phyloP scores from a whole-genome alignment of 1,139 yeast genomes.

The Candida sanyaensis region DNA sequence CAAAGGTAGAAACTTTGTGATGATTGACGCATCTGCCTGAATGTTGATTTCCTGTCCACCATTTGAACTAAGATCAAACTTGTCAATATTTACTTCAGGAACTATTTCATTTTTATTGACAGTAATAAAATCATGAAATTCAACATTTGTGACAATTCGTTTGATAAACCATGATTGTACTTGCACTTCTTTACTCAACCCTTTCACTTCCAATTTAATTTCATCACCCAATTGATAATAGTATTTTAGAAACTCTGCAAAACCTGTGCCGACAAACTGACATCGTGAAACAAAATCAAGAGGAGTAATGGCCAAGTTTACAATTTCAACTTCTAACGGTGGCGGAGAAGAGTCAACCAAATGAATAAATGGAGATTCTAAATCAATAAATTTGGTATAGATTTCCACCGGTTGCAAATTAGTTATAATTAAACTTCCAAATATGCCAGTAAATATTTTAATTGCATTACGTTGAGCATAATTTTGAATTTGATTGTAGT shows the following conservation, averaged over 20 bases:
- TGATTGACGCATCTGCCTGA: background rate
- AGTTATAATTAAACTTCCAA: conserved; percentile 26
- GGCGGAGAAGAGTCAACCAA: conserved; percentile 28
- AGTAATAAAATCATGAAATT: conserved; percentile 17
- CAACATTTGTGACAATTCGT: conserved; percentile 18
- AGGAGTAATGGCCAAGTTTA: conserved; percentile 22
- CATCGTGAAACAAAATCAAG: conserved; percentile 28
- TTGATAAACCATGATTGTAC: conserved; percentile 19
- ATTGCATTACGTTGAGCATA: conserved; percentile 21
- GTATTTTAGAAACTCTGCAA: conserved; percentile 21
- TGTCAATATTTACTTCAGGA: conserved; percentile 16
- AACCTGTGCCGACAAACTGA: conserved; percentile 20
- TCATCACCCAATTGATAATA: conserved; percentile 17
- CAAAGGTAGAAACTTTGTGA: background rate
- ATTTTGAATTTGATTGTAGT: conserved; percentile 26
- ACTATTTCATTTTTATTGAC: conserved; percentile 17
- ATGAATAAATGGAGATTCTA: conserved; percentile 21
- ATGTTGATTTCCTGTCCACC: conserved; percentile 1
- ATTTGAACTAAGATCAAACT: conserved; percentile 8
- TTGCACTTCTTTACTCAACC: conserved; percentile 18
- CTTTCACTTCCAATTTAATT: conserved; percentile 22
- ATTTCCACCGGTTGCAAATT: conserved; percentile 26
- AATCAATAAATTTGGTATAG: conserved; percentile 21
- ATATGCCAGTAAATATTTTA: conserved; percentile 20
- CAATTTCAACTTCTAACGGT: conserved; percentile 22